Evolutionary conservation across 192 early-diverging fungal species (phyloP), one percentile per base, ranked within the genome.

Genomic region (Jimgerdemannia flammicorona): DNA sequence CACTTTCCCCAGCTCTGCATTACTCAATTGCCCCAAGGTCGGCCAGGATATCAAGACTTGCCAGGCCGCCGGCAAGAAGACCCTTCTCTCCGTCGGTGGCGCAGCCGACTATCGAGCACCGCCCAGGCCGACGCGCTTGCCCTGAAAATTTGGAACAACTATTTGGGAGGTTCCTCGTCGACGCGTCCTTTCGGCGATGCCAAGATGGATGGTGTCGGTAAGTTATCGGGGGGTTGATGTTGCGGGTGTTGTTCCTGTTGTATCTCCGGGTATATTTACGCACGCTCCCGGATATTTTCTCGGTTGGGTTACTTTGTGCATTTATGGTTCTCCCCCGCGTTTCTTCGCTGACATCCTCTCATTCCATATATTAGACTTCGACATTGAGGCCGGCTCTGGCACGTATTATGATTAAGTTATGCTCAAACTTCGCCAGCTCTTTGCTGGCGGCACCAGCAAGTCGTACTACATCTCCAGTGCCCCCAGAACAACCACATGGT

Each of bases 51-150:
- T 96, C 19, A 79, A 85, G 66, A 78, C 81, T 20, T 95, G 95
- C 76, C 95, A 96, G 78, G 80, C 72, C 3, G 81, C 87, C 72
- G 93, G 93, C 39, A 94, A 94, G 76, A 88, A 87, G 4, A 77
- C 95, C 9, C 70, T 96, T 19, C 80, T 96, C 9, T 91, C 92
- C 4, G 80, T 96, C 39, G 91, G 93, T 74, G 91, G 90, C 39
- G 29, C 29, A 29, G 29, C 29, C 29, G 29, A 1, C 90, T 93
- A 63, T 19, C 78, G 3, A 86, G 83, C 29, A 89, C 91, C 78
- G 69, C 77, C 3, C 85, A 89, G 69, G 91, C 82, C 11, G 82
- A 70, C 29, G 77, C 81, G 19, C 91, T 93, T 77, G 93, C 95
- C 0, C 79, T 88, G 40, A 82, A 89, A 59, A 83, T 96, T 43